Base-by-base conservation (phyloP, 768 basidiomycete genomes). In the Boletus rubescentipes region DNA sequence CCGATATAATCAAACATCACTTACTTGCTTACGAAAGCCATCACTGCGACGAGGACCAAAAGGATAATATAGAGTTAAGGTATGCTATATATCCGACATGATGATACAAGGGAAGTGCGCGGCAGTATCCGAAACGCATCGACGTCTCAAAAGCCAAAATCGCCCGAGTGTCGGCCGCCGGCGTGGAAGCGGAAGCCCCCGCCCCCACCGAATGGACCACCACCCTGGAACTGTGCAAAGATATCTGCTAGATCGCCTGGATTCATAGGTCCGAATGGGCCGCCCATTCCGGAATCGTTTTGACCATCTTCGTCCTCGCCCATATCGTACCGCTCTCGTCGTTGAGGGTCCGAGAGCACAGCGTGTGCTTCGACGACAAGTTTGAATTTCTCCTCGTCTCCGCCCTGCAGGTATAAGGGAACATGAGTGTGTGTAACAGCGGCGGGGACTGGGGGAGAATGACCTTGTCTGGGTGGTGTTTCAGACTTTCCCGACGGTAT, bases 311-410 rank as follows among this genome's bases (percentile, higher is more conserved):
- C 89, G 61, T 91, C 91, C 58, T 90, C 90, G 34, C 91, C 91
- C 67, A 83, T 64, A 67, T 93, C 91, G 61, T 93, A 93, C 37
- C 91, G 81, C 60, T 85, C 78, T 38, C 91, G 79, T 40, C 85
- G 76, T 11, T 74, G 75, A 1, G 90, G 79, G 60, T 94, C 93
- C 0, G 89, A 91, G 3, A 94, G 83, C 4, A 94, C 87, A 9
- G 83, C 80, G 57, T 94, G 79, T 3, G 91, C 90, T 70, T 93
- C 93, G 1, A 77, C 83, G 30, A 92, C 86, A 20, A 93, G 79
- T 71, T 98, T 97, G 82, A 98, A 98, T 62, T 91, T 89, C 66
- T 97, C 96, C 63, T 96, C 94, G 67, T 93, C 91, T 29, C 95
- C 95, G 26, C 95, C 93, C 86, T 91, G 56, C 34, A 65, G 34